A percentile compares a stretch with the other conserved stretches of the same genome.
Conservation (phyloP, 2,329 filamentous ascomycete genomes). For the Beauveria pseudobassiana region DNA sequence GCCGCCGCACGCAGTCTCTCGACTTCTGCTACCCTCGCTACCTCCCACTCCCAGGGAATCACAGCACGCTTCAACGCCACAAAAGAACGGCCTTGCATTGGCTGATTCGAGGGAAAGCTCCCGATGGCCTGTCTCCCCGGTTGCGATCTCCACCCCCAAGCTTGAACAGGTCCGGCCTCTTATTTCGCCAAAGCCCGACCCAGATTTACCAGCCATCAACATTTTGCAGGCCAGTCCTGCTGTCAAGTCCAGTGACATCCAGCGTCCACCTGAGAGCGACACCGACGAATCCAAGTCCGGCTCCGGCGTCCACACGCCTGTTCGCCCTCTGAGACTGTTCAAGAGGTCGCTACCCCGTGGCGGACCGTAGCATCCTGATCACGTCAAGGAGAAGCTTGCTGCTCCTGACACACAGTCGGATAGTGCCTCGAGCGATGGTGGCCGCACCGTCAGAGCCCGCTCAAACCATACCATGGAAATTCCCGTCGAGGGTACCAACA, state of each 20-base stretch:
- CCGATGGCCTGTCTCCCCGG: conserved; percentile 71
- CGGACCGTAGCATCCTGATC: conserved; percentile 37
- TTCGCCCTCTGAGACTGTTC: conserved; percentile 71
- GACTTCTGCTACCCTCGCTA: conserved; percentile 55
- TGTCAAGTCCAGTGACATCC: conserved; percentile 35
- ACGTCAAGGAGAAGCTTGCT: conserved; percentile 41
- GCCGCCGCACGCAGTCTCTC: conserved; percentile 62
- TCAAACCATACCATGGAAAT: conserved; percentile 46
- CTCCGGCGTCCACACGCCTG: conserved; percentile 52
- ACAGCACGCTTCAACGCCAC: conserved; percentile 55
- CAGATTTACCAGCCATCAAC: conserved; percentile 44
- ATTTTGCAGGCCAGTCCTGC: conserved; percentile 44
- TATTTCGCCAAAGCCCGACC: conserved; percentile 40
- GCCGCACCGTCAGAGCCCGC: conserved; percentile 38
- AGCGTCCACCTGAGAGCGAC: conserved; percentile 41
- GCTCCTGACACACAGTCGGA: conserved; percentile 36
- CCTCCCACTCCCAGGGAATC: conserved; percentile 52
- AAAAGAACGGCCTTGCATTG: conserved; percentile 46
- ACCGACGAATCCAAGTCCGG: conserved; percentile 40
- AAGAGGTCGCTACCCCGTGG: conserved; percentile 61
- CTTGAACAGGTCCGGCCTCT: conserved; percentile 38
- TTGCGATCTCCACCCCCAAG: conserved; percentile 68
- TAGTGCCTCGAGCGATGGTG: conserved; percentile 28
- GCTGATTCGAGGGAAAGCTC: conserved; percentile 50
- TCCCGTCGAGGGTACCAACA: conserved; percentile 57